Percentiles rank a stretch among this genome's conserved stretches.
Conservation (phyloP, 75 land plant species). For the Picea glauca region DNA sequence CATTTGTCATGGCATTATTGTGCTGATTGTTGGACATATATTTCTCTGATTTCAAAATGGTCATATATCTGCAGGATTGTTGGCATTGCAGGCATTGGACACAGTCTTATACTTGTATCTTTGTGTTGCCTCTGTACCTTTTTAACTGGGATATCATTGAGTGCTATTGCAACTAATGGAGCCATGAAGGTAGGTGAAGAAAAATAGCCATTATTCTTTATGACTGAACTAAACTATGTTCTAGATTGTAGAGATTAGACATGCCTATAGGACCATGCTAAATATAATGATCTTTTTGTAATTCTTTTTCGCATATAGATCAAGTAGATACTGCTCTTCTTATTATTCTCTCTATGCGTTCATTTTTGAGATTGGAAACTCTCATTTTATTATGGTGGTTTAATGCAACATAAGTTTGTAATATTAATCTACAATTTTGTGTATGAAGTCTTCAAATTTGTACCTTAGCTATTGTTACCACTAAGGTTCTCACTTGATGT, state of each 20-base stretch:
- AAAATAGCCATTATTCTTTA: neutral
- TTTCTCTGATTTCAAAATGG: neutral
- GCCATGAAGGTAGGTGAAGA: constrained; percentile 89
- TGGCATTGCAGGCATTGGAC: constrained; percentile 96
- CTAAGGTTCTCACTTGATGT: too few relatives aligned
- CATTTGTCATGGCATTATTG: neutral
- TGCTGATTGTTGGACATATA: neutral
- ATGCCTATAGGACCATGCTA: neutral
- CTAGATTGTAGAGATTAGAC: neutral
- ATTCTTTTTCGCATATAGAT: neutral
- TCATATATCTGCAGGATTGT: constrained; percentile 73
- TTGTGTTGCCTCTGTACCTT: constrained; percentile 90
- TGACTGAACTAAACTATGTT: neutral
- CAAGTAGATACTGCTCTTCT: neutral
- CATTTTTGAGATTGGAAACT: neutral
- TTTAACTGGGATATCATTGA: constrained; percentile 84
- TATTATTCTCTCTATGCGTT: neutral
- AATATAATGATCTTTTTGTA: neutral
- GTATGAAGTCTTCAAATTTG: too few relatives aligned
- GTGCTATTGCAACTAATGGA: constrained; percentile 99
- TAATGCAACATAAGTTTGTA: neutral
- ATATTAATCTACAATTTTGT: neutral
- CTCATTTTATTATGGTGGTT: neutral
- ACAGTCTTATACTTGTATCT: constrained; percentile 71
- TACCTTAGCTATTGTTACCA: too few relatives aligned